Evolutionary conservation across 1,139 yeast species (phyloP).

Genomic region (Nematodospora anomalae): DNA sequence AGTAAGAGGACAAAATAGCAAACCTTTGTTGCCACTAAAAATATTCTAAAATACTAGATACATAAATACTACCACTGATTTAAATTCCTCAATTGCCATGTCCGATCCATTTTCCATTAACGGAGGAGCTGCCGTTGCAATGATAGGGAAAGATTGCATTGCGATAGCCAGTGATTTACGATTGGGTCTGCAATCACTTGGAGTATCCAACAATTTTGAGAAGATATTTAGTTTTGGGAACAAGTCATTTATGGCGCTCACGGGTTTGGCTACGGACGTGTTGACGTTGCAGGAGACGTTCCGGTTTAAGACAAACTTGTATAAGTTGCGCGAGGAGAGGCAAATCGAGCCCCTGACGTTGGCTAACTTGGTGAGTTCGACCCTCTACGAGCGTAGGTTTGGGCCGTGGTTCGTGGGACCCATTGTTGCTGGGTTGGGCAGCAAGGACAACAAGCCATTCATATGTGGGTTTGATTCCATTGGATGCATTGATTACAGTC

Average conservation of each 20-base stretch:
- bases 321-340: slow-evolving; percentile 89
- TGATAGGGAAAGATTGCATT: slow-evolving; percentile 97
- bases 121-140: slow-evolving; percentile 93
- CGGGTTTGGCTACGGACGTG: slow-evolving; percentile 96
- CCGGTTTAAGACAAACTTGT: slow-evolving; percentile 81
- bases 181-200: slow-evolving; percentile 90
- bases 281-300: slow-evolving; percentile 79
- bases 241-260: slow-evolving; percentile 83
- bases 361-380: slow-evolving; percentile 87
- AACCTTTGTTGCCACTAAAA: too few species aligned
- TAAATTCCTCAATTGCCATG: too few species aligned
- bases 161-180: slow-evolving; percentile 97
- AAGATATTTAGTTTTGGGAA: slow-evolving; percentile 81
- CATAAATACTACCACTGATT: too few species aligned
- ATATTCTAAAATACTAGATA: too few species aligned
- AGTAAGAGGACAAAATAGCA: too few species aligned
- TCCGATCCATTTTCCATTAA: slow-evolving; percentile 53
- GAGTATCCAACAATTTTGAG: slow-evolving; percentile 89
- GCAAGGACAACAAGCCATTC: slow-evolving; percentile 80
- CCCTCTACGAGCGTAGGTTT: slow-evolving; percentile 87
- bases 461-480: slow-evolving; percentile 95
- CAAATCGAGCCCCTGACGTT: slow-evolving; percentile 89
- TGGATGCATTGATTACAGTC: slow-evolving; percentile 94
- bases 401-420: slow-evolving; percentile 98
- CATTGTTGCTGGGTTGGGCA: slow-evolving; percentile 89